Evolutionary conservation across 345 rosid species (phyloP).

Genomic region (rapeseed (Brassica napus)): DNA sequence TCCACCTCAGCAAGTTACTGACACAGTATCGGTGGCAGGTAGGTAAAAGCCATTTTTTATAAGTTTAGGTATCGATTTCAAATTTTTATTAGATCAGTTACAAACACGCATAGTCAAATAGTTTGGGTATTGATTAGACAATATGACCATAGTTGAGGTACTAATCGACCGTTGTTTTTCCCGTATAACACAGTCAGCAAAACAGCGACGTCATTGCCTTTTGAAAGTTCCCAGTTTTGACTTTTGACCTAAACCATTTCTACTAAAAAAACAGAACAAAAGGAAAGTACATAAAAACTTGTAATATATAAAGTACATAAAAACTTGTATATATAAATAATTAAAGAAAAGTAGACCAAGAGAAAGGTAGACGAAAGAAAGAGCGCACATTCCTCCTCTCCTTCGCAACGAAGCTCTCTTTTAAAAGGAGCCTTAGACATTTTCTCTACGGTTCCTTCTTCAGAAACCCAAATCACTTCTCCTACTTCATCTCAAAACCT

Average conservation of each 20-base stretch:
- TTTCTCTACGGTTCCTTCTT: conserved; percentile 20
- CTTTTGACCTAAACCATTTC: conserved; percentile 41
- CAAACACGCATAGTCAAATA: too few species aligned
- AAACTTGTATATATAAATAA: neutral
- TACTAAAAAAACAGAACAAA: conserved; percentile 6
- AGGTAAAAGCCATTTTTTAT: too few species aligned
- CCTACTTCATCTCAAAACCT: neutral
- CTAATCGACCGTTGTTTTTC: too few species aligned
- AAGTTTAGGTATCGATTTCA: too few species aligned
- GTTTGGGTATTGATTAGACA: too few species aligned
- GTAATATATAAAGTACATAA: neutral
- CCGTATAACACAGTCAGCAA: conserved; percentile 34
- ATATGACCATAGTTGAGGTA: too few species aligned
- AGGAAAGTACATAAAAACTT: neutral
- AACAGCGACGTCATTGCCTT: conserved; percentile 38
- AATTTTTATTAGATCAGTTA: too few species aligned
- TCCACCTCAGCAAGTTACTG: too few species aligned
- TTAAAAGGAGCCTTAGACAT: conserved; percentile 30
- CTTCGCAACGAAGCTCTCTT: conserved; percentile 41
- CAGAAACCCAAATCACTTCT: conserved; percentile 14
- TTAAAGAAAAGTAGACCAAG: conserved; percentile 20
- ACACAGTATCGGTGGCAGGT: too few species aligned
- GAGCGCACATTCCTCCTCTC: conserved; percentile 65
- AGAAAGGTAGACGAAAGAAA: conserved; percentile 50
- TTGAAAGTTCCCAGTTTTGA: conserved; percentile 35